Conservation (phyloP, 2,329 filamentous ascomycete species). For the Aureobasidium musti region DNA sequence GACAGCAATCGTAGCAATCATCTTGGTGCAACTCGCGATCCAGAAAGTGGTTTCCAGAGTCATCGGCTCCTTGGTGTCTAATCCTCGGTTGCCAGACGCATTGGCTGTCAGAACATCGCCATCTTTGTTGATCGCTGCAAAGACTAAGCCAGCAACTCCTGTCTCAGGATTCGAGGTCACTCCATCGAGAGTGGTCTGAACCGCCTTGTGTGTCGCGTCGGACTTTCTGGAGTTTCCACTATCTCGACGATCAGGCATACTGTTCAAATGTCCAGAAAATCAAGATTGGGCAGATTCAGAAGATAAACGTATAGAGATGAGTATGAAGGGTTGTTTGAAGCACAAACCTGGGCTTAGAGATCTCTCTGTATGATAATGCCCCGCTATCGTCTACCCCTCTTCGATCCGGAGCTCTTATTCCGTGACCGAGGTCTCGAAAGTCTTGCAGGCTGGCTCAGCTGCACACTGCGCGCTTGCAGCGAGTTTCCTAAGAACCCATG, state of each 20-base stretch:
- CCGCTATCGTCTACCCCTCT: constrained; percentile 2
- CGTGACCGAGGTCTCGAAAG: neutral
- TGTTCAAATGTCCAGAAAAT: neutral
- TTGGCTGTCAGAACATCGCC: constrained; percentile 47
- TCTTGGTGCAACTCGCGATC: constrained; percentile 56
- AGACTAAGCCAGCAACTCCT: constrained; percentile 48
- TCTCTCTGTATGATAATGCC: neutral
- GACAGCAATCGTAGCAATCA: constrained; percentile 49
- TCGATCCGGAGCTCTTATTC: neutral
- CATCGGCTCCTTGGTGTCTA: constrained; percentile 54
- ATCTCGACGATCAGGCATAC: neutral
- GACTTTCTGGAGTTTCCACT: neutral
- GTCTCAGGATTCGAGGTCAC: constrained; percentile 33
- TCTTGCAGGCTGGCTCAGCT: neutral
- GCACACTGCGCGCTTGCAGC: neutral
- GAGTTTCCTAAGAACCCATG: neutral
- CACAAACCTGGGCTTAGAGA: neutral
- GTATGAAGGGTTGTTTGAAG: neutral
- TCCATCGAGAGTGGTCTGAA: constrained; percentile 29
- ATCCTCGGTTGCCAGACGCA: constrained; percentile 47
- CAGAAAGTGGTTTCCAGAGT: constrained; percentile 62
- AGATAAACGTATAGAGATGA: neutral
- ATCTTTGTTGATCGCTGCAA: constrained; percentile 49
- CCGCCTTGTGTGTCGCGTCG: constrained; percentile 18
- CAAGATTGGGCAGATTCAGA: neutral